Percentiles rank a stretch among this genome's conserved stretches.
Evolutionary conservation across 768 basidiomycete species (phyloP).

Genomic region (Tricholoma flavovirens): DNA sequence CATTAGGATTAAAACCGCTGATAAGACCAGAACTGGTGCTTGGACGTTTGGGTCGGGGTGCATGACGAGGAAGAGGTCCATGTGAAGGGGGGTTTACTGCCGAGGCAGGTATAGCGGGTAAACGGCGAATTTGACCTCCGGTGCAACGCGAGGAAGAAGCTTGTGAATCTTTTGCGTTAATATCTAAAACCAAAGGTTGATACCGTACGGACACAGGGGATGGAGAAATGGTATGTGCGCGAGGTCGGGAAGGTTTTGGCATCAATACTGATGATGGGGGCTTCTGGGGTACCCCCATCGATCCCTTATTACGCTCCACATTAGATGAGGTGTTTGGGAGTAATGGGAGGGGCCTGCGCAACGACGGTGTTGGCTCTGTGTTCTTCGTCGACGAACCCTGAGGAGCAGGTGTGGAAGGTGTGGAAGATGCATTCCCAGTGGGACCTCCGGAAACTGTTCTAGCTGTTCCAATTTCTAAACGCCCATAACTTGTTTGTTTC

Average conservation of each 20-base stretch:
- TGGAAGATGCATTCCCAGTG: conserved; percentile 6
- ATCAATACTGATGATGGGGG: conserved; percentile 7
- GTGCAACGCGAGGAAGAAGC: conserved; percentile 4
- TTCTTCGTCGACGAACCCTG: conserved; percentile 15
- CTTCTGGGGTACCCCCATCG: not conserved
- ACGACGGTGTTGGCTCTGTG: not conserved
- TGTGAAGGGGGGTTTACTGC: conserved; percentile 5
- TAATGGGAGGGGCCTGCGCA: conserved; percentile 19
- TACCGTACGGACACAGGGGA: conserved; percentile 20
- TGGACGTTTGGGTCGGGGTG: conserved; percentile 14
- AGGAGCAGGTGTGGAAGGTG: conserved; percentile 14
- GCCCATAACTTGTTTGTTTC: conserved; percentile 20
- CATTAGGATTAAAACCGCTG: conserved; percentile 1
- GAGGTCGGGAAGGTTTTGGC: conserved; percentile 8
- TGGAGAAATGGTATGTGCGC: conserved; percentile 10
- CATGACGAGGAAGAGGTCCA: conserved; percentile 1
- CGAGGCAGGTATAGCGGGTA: conserved; percentile 17
- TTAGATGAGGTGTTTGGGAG: conserved; percentile 12
- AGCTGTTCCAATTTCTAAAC: conserved; percentile 24
- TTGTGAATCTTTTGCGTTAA: conserved; percentile 1
- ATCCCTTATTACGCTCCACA: conserved; percentile 12
- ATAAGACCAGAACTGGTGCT: conserved; percentile 19
- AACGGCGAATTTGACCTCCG: conserved; percentile 17
- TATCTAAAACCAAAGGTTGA: conserved; percentile 22
- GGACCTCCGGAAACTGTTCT: conserved; percentile 7